Evolutionary conservation across 371 early-diverging fungal genomes (phyloP), one percentile per base, ranked within the genome.

Genomic region (Phascolomyces articulosus): DNA sequence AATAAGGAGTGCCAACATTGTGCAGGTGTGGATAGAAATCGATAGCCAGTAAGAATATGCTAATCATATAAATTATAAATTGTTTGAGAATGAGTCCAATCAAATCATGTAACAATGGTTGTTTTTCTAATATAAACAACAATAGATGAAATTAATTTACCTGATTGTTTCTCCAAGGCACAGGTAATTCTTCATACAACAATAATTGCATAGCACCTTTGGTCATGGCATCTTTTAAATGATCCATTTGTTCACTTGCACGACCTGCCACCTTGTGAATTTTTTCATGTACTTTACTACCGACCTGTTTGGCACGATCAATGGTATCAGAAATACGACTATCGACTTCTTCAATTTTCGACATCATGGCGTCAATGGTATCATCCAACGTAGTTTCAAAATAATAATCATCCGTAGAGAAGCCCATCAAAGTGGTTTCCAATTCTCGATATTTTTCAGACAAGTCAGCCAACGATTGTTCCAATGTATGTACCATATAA

Each of bases 1-100:
- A 85, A 68, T 41, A 89, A 73, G 8, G 93, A 92, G 62, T 78
- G 73, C 55, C 90, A 68, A 68, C 95, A 95, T 81, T 56, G 65
- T 23, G 73, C 82, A 73, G 73, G 91, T 75, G 79, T 85, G 62
- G 70, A 81, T 69, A 80, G 87, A 82, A 68, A 88, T 70, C 95
- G 85, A 77, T 95, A 95, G 20, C 91, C 92, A 8, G 72, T 77
- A 64, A 71, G 78, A 62, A 90, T 90, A 67, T 76, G 77, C 80
- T 85, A 69, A 60, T 34, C 24, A 49, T 24, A 59, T 59, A 63
- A 48, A n/a, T n/a, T n/a, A n/a, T n/a, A n/a, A n/a, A n/a, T n/a
- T n/a, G n/a, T n/a, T n/a, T n/a, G n/a, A n/a, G n/a, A n/a, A n/a
- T n/a, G n/a, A n/a, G n/a, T n/a, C n/a, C 6, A 15, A 44, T 0